Base-by-base conservation (phyloP, 2,329 filamentous ascomycete species). In the Hymenoscyphus fructigenus region DNA sequence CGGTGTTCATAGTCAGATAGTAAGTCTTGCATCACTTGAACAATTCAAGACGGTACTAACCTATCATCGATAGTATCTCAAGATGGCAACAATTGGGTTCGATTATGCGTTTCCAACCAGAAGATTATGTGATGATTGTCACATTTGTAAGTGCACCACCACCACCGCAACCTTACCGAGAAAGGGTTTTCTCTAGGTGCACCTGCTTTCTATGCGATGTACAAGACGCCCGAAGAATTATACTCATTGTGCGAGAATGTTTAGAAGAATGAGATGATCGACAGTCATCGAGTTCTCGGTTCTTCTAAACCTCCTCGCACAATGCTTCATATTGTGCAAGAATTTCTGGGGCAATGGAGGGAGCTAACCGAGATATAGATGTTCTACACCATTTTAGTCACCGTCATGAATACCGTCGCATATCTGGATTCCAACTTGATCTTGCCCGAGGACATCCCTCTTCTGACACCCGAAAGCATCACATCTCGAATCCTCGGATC, bases 351-450 rank as follows among this genome's bases (percentile, higher is more conserved):
- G 29, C 29, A 32, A 32, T 4, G 5, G 29, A 32, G 5, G 34
- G 14, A 50, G 10, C n/a, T 50, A 50, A 50, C 44, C 4, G 9
- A 50, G 1, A 14, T 50, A 47, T 44, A 82, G 80, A 55, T 72
- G 0, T 79, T 78, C 71, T 85, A 87, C 69, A 88, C 85, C 0
- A 73, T 84, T 17, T 75, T 89, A 14, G 82, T 86, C 63, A 77
- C 83, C 28, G 75, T 78, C 7, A 80, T 88, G 70, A 87, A 87
- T 66, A 81, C 87, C 58, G 78, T 85, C 23, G 78, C 79, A 1
- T 77, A 80, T 38, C 84, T 83, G n/a, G 83, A 81, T 15, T 87
- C 83, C 53, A 89, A 89, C 70, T 78, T 88, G 20, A 85, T 88
- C 75, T 78, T 83, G 20, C 79, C 81, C 0, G 75, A 79, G 17